Percentiles rank a stretch among this genome's conserved stretches.
Conservation (phyloP, 1,284 basidiomycete species). For the Cyathus olla region DNA sequence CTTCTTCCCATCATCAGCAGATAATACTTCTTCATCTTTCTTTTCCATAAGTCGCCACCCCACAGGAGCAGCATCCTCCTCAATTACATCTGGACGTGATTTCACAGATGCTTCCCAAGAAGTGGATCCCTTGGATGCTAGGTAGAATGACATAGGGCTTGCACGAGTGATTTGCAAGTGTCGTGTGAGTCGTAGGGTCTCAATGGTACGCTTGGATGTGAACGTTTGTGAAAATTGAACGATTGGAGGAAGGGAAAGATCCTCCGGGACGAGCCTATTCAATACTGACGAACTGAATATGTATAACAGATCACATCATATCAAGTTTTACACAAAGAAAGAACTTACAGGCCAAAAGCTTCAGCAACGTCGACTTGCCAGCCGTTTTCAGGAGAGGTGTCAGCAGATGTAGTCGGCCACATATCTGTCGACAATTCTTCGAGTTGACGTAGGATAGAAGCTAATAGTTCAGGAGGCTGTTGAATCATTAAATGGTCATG, state of each 20-base stretch:
- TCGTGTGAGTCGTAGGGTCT: slow-evolving; percentile 71
- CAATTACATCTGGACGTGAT: slow-evolving; percentile 56
- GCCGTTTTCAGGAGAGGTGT: slow-evolving; percentile 27
- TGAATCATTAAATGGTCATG: slow-evolving; percentile 14
- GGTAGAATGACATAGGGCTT: slow-evolving; percentile 74
- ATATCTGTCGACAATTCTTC: slow-evolving; percentile 60
- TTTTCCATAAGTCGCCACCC: slow-evolving; percentile 68
- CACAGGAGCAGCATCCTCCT: slow-evolving; percentile 65
- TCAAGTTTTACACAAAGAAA: background rate
- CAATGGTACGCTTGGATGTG: slow-evolving; percentile 65
- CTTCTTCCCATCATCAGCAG: slow-evolving; percentile 52
- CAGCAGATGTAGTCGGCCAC: slow-evolving; percentile 51
- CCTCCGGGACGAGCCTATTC: slow-evolving; percentile 54
- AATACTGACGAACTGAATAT: slow-evolving; percentile 37
- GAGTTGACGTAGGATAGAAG: slow-evolving; percentile 63
- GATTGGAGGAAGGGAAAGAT: slow-evolving; percentile 53
- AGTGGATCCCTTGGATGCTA: slow-evolving; percentile 74
- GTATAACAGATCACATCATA: slow-evolving; percentile 3
- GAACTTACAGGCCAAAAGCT: slow-evolving; percentile 68
- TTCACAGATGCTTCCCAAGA: slow-evolving; percentile 80
- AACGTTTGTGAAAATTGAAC: slow-evolving; percentile 65
- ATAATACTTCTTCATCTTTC: slow-evolving; percentile 35
- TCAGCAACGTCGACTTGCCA: slow-evolving; percentile 57
- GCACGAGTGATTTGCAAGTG: slow-evolving; percentile 60
- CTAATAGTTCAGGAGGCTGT: slow-evolving; percentile 76